phyloP scores from a whole-genome alignment of 306 rosid species.

The Urtica urens region DNA sequence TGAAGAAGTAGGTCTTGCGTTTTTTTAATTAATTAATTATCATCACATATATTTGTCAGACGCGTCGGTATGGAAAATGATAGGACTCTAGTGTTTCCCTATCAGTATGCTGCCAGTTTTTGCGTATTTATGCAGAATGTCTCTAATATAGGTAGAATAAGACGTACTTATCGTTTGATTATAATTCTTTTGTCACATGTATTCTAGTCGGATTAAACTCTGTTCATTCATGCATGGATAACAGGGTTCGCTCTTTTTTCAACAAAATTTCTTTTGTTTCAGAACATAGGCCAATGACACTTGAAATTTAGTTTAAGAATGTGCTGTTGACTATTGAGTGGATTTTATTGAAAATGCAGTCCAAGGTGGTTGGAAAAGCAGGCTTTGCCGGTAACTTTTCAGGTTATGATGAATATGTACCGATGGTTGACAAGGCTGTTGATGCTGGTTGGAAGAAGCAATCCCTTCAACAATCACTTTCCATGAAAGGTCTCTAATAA shows the following conservation, averaged over 20 bases:
- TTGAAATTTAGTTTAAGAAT: conserved; percentile 1
- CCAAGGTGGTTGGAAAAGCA: conserved; percentile 61
- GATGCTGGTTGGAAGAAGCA: conserved; percentile 78
- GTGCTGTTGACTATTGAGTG: conserved; percentile 6
- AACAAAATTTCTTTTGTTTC: too few species aligned
- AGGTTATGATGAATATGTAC: conserved; percentile 85
- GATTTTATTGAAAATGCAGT: conserved; percentile 27
- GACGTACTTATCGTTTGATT: too few species aligned
- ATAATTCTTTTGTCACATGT: too few species aligned
- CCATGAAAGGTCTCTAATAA: conserved; percentile 52
- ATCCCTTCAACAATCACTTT: conserved; percentile 35
- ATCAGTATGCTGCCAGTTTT: too few species aligned
- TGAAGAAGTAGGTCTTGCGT: conserved; percentile 68
- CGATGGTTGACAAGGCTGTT: conserved; percentile 96
- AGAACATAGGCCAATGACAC: neutral
- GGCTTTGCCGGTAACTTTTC: conserved; percentile 45
- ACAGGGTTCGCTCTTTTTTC: too few species aligned
- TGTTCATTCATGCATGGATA: too few species aligned
- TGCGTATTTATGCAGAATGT: too few species aligned
- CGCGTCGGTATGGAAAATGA: too few species aligned
- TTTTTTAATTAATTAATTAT: conserved; percentile 10
- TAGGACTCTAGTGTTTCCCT: too few species aligned
- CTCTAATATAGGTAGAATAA: too few species aligned
- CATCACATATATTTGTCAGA: too few species aligned
- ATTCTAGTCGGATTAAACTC: too few species aligned